A percentile compares a stretch with the other conserved stretches of the same genome.
These are phyloP conservation scores for Amphicarpaea edgeworthii DNA, from an alignment of 306 rosid genomes.

Conservation along the genomic window DNA sequence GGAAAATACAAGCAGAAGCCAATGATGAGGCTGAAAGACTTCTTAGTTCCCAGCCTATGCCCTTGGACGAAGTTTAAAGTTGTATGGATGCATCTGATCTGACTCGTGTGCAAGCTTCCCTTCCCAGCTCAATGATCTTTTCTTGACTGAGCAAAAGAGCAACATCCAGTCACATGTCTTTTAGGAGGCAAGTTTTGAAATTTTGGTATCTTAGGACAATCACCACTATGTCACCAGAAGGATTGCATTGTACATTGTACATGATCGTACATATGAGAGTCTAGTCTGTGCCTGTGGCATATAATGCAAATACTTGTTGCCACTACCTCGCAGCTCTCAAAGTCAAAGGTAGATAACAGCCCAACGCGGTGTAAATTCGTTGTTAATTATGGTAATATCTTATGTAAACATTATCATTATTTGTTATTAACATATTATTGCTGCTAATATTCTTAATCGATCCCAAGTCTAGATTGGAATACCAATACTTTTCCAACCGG, in stretches of 20 bases:
- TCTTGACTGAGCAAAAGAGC: conserved; percentile 39
- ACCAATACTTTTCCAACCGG: not conserved
- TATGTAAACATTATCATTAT: not conserved
- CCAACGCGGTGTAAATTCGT: conserved; percentile 27
- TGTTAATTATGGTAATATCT: not conserved
- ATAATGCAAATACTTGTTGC: conserved; percentile 35
- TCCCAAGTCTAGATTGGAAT: not conserved
- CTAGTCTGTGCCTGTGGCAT: conserved; percentile 42
- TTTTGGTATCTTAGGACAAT: conserved; percentile 30
- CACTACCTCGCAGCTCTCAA: conserved; percentile 14
- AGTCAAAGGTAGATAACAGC: not conserved
- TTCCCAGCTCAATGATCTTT: conserved; percentile 41
- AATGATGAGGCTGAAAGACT: conserved; percentile 95
- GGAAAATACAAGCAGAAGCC: conserved; percentile 90
- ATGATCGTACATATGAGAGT: conserved; percentile 20
- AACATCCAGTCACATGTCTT: conserved; percentile 31
- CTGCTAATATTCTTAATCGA: not conserved
- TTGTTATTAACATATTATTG: not conserved
- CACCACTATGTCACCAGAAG: conserved; percentile 13
- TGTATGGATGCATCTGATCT: conserved; percentile 24
- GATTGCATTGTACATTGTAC: conserved; percentile 34
- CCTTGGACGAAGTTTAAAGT: conserved; percentile 59
- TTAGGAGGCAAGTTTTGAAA: conserved; percentile 27
- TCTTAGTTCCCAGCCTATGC: conserved; percentile 72
- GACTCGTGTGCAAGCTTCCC: not conserved